These are phyloP conservation scores for Pichia sp. DNA, from an alignment of 1,139 yeast species.

Conservation along the genomic window DNA sequence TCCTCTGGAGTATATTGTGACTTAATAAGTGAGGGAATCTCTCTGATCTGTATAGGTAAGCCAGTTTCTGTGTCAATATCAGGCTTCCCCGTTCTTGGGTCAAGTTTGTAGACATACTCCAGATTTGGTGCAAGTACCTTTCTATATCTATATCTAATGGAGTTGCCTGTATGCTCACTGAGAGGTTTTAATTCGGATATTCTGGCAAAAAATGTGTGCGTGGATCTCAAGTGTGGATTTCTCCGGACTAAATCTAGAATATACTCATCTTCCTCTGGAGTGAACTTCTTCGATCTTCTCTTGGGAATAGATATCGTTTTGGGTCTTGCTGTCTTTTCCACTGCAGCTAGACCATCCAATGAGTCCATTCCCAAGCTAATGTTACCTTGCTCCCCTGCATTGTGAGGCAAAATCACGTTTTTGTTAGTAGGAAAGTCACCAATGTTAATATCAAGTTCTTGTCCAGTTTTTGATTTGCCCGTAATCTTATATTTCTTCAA, in stretches of 20 bases:
- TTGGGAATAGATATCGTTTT: slow-evolving; percentile 2
- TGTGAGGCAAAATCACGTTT: no score
- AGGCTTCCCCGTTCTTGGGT: slow-evolving; percentile 42
- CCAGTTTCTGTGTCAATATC: slow-evolving; percentile 43
- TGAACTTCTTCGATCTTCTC: slow-evolving; percentile 34
- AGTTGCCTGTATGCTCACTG: slow-evolving; percentile 66
- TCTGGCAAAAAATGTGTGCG: slow-evolving; percentile 56
- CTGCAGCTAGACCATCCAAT: no score
- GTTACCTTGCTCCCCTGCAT: no score
- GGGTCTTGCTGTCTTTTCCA: no score
- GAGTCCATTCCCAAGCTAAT: no score
- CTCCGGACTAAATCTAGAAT: slow-evolving; percentile 60
- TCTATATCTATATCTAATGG: slow-evolving; percentile 63
- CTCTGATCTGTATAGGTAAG: slow-evolving; percentile 29
- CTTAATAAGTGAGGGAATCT: slow-evolving; percentile 51
- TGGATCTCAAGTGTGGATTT: slow-evolving; percentile 58
- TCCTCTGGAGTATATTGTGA: slow-evolving; percentile 61
- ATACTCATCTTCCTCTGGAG: slow-evolving; percentile 52
- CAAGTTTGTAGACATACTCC: slow-evolving; percentile 54
- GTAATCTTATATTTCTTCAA: slow-evolving; percentile 16
- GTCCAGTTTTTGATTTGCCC: neutral
- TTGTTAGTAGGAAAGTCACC: slow-evolving; percentile 15
- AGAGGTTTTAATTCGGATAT: slow-evolving; percentile 44
- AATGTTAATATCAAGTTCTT: slow-evolving; percentile 16
- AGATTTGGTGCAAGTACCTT: slow-evolving; percentile 46